phyloP scores from a whole-genome alignment of 441 rosid genomes.

The Metrosideros polymorpha region DNA sequence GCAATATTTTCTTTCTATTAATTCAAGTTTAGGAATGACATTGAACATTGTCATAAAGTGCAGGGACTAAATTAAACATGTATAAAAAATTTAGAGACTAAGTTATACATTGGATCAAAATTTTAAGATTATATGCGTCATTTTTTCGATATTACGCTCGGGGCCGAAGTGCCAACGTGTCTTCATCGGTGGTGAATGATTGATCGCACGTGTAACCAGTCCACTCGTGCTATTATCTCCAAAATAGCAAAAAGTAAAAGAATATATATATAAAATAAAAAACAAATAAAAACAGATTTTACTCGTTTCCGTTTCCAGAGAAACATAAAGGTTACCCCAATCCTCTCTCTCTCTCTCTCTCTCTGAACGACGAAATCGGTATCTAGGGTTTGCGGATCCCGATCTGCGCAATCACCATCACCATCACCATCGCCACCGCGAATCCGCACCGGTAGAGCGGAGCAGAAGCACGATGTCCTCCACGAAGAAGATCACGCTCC shows the following conservation, averaged over 20 bases:
- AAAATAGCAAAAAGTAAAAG: background rate
- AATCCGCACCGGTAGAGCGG: background rate
- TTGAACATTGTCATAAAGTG: no score
- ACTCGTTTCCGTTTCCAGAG: background rate
- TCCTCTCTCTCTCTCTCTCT: background rate
- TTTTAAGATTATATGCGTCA: no score
- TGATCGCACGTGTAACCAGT: background rate
- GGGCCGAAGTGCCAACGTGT: no score
- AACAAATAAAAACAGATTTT: background rate
- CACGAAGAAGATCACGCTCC: slow-evolving; percentile 34
- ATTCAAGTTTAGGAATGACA: no score
- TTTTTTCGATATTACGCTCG: no score
- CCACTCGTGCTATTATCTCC: background rate
- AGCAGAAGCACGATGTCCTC: slow-evolving; percentile 18
- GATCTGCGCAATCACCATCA: background rate
- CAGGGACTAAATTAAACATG: no score
- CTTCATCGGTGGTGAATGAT: background rate
- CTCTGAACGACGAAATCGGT: background rate
- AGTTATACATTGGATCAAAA: no score
- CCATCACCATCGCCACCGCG: background rate
- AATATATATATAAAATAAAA: no score
- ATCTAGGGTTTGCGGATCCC: background rate
- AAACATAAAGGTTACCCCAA: background rate
- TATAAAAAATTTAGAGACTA: no score
- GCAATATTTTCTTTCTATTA: no score